These are phyloP conservation scores for Xylariaceae sp. DNA, from an alignment of 2,329 filamentous ascomycete genomes.

Conservation along the genomic window DNA sequence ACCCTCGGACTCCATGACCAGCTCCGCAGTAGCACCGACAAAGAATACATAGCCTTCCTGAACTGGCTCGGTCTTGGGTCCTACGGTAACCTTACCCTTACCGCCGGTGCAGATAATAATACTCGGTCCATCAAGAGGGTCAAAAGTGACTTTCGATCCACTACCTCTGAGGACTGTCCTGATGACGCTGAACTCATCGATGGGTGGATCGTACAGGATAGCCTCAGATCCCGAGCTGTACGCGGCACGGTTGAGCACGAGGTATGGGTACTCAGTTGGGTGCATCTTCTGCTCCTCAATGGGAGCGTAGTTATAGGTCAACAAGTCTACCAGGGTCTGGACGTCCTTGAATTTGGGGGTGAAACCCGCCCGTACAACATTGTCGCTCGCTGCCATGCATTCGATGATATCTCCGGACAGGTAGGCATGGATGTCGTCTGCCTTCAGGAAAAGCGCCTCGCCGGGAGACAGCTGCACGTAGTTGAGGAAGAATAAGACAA, in stretches of 20 bases:
- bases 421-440: slow-evolving; percentile 97
- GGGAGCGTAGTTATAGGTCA: slow-evolving; percentile 94
- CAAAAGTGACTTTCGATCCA: slow-evolving; percentile 84
- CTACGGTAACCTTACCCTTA: slow-evolving; percentile 81
- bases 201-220: slow-evolving; percentile 88
- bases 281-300: slow-evolving; percentile 94
- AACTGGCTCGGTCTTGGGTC: slow-evolving; percentile 75
- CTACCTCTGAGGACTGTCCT: slow-evolving; percentile 72
- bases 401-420: slow-evolving; percentile 93
- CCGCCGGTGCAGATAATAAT: slow-evolving; percentile 90
- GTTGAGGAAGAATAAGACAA: slow-evolving; percentile 97
- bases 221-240: slow-evolving; percentile 77
- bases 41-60: slow-evolving; percentile 77
- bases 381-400: slow-evolving; percentile 99
- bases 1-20: slow-evolving; percentile 71
- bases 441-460: slow-evolving; percentile 93
- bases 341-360: slow-evolving; percentile 99
- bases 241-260: slow-evolving; percentile 75
- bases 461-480: slow-evolving; percentile 85
- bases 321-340: slow-evolving; percentile 80
- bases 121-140: slow-evolving; percentile 83
- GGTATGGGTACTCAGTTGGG: slow-evolving; percentile 83
- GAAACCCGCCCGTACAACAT: slow-evolving; percentile 94
- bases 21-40: slow-evolving; percentile 84
- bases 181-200: slow-evolving; percentile 93